Conservation (phyloP, 495 filamentous ascomycete genomes). For the Cudoniella acicularis region DNA sequence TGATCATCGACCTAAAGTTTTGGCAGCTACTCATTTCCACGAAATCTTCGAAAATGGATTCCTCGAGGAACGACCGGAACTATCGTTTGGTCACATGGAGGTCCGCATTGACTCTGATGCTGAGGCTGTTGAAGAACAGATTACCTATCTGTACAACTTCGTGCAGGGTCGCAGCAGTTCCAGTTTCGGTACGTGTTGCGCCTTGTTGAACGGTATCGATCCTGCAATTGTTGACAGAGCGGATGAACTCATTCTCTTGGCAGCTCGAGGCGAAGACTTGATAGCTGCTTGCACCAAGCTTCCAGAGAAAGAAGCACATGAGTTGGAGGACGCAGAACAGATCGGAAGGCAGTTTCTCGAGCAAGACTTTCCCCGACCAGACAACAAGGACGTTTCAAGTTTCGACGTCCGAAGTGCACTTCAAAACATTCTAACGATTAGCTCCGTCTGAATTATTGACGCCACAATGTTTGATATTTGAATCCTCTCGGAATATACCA, state of each 20-base stretch:
- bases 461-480: constrained; percentile 14
- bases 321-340: constrained; percentile 54
- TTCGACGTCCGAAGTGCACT: constrained; percentile 20
- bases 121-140: constrained; percentile 60
- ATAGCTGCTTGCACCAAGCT: constrained; percentile 62
- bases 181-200: constrained; percentile 84
- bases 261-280: constrained; percentile 70
- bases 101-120: constrained; percentile 65
- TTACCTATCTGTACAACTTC: constrained; percentile 85
- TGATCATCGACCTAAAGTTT: constrained; percentile 68
- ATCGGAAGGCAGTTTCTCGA: constrained; percentile 30
- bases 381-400: not conserved
- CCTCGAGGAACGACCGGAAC: constrained; percentile 49
- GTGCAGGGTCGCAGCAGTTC: constrained; percentile 65
- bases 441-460: constrained; percentile 4
- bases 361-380: constrained; percentile 19
- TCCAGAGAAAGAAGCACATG: constrained; percentile 49
- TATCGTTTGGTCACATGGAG: constrained; percentile 84
- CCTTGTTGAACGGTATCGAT: constrained; percentile 78
- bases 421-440: constrained; percentile 19
- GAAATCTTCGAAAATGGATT: constrained; percentile 82
- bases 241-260: constrained; percentile 65
- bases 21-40: constrained; percentile 91
- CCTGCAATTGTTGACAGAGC: constrained; percentile 69
- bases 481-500: not conserved